phyloP scores from a whole-genome alignment of 495 filamentous ascomycete species.

The Xylaria nigripes region DNA sequence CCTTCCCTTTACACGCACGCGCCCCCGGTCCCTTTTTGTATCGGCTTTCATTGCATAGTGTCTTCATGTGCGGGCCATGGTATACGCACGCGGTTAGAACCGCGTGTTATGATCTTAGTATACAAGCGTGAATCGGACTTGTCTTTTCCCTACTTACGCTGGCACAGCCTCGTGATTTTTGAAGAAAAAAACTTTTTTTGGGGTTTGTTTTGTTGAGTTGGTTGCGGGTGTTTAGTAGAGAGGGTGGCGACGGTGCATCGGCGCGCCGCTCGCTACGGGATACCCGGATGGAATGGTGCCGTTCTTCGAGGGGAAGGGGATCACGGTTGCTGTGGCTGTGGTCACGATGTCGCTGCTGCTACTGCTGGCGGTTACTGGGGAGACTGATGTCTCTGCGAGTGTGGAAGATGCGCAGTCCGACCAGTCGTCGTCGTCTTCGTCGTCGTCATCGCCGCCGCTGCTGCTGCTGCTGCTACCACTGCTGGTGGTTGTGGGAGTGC shows the following conservation, averaged over 20 bases:
- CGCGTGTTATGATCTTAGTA: too few relatives aligned
- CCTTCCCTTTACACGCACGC: neutral
- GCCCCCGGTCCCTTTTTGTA: neutral
- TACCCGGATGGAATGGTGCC: conserved; percentile 12
- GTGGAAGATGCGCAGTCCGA: conserved; percentile 27
- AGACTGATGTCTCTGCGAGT: too few relatives aligned
- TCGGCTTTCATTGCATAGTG: too few relatives aligned
- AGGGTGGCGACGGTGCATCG: neutral
- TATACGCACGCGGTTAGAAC: too few relatives aligned
- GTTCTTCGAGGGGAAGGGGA: conserved; percentile 27
- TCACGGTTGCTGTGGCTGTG: conserved; percentile 21
- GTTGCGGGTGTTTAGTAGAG: conserved; percentile 4
- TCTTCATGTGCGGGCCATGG: too few relatives aligned
- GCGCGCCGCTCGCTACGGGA: conserved; percentile 4
- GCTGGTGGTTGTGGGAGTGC: too few relatives aligned
- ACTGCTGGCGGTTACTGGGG: too few relatives aligned
- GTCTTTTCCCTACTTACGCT: neutral
- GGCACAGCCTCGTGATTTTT: too few relatives aligned
- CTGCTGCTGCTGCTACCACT: conserved; percentile 4
- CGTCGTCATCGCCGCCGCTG: conserved; percentile 9
- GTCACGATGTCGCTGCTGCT: conserved; percentile 19
- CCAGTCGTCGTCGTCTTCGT: conserved; percentile 15
- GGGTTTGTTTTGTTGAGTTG: neutral
- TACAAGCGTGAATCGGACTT: conserved; percentile 7
- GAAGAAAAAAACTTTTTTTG: too few relatives aligned